Evolutionary conservation across 1,284 basidiomycete genomes (phyloP).

Genomic region (Mrakiaceae sp.): DNA sequence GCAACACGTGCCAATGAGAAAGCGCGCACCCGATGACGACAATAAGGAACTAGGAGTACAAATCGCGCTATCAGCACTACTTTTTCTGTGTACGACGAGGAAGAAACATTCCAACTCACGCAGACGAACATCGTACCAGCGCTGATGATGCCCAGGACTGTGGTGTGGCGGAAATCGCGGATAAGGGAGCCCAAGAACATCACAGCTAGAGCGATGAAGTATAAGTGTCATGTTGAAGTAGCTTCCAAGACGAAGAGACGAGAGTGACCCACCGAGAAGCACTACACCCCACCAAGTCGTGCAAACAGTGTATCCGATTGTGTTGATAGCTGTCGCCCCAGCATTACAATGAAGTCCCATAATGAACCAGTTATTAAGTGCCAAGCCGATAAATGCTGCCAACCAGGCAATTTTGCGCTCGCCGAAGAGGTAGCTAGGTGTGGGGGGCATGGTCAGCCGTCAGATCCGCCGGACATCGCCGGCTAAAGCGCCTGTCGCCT

Average conservation of each 20-base stretch:
- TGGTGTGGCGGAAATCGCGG: constrained; percentile 24
- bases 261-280: constrained; percentile 10
- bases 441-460: background rate
- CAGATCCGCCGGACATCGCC: too few relatives aligned
- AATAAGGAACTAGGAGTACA: constrained; percentile 11
- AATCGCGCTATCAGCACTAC: too few relatives aligned
- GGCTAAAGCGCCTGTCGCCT: background rate
- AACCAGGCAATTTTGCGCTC: constrained; percentile 7
- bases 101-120: constrained; percentile 13
- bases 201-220: background rate
- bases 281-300: constrained; percentile 19
- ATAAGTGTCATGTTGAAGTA: background rate
- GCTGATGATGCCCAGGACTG: constrained; percentile 20
- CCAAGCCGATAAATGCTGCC: constrained; percentile 5
- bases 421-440: background rate
- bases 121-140: constrained; percentile 21
- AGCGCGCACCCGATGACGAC: constrained; percentile 18
- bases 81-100: background rate
- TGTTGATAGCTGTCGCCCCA: constrained; percentile 27
- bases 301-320: constrained; percentile 19
- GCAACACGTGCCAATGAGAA: background rate
- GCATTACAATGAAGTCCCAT: constrained; percentile 28
- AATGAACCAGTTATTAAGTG: constrained; percentile 11
- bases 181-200: constrained; percentile 25
- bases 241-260: too few relatives aligned